Base-by-base conservation (phyloP, 805 yeast species). In the Maudiozyma pseudohumilis region DNA sequence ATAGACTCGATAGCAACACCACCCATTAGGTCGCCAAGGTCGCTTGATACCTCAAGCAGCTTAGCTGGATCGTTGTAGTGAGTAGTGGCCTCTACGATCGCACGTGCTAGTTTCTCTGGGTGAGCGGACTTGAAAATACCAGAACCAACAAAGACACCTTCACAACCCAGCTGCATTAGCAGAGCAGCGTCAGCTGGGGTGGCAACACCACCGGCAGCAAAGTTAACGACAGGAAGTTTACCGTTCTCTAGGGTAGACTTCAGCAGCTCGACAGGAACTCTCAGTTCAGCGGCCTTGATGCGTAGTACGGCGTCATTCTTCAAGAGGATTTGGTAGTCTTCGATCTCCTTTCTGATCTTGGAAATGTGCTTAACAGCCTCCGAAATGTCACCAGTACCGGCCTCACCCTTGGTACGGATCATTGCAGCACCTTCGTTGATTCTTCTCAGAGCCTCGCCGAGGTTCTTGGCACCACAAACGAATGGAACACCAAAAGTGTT, bases 161-260 rank as follows among this genome's bases (percentile, higher is more conserved):
- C 86, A 50, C 81, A 75, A n/a, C 86, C 86, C 43, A 78, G 61
- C 53, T 77, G 80, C 86, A 83, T 82, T 59, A 84, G 75, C 45
- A 83, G 62, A 16, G 92, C 92, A 19, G 94, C 94, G 59, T 82
- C 94, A 7, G 88, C 77, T 24, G 94, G 94, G 10, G 94, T 80
- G 8, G 94, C 92, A 36, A 82, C 80, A 41, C 94, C 94, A 30
- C 94, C 94, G 21, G 92, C 92, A 29, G 92, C 89, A 54, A 82
- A 82, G 64, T 80, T 82, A 39, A 83, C 92, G 31, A 82, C 94
- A 1, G 88, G 88, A 43, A 82, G 68, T 50, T 75, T 74, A 23
- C 84, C 84, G 8, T 63, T 58, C 44, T 65, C 63, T 10, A 49
- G 29, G 11, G 45, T 50, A 31, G 66, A 68, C 45, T 68, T 59